A percentile compares a stretch with the other conserved stretches of the same genome.
phyloP scores from a whole-genome alignment of 371 early-diverging fungal species.

The Basidiobolus meristosporus region DNA sequence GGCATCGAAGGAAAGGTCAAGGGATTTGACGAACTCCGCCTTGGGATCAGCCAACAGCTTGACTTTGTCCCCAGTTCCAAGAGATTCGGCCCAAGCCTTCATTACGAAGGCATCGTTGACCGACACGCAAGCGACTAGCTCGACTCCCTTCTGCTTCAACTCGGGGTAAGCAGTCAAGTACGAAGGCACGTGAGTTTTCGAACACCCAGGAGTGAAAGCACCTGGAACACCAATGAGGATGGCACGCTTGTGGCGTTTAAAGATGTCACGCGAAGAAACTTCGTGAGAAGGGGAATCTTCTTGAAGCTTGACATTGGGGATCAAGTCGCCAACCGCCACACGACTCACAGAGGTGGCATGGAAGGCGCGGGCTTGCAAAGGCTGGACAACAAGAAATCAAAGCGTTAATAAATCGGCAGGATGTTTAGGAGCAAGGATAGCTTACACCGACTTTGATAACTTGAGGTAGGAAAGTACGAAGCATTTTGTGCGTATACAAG shows the following conservation, averaged over 20 bases:
- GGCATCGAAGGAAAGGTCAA: conserved; percentile 42
- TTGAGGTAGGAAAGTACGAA: no score
- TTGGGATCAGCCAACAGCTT: conserved; percentile 41
- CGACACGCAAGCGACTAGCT: conserved; percentile 35
- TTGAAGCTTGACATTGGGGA: no score
- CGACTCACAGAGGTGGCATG: no score
- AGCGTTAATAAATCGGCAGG: no score
- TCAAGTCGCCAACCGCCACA: no score
- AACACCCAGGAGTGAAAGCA: conserved; percentile 44
- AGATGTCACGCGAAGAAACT: conserved; percentile 16
- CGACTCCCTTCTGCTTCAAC: conserved; percentile 37
- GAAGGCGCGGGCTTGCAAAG: no score
- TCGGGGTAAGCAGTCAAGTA: conserved; percentile 31
- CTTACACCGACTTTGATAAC: no score
- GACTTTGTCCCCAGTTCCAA: conserved; percentile 15
- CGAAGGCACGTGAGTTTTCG: conserved; percentile 45
- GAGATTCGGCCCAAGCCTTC: conserved; percentile 41
- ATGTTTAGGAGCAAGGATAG: no score
- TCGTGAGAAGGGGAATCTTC: conserved; percentile 21
- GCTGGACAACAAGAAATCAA: no score
- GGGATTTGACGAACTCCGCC: conserved; percentile 33
- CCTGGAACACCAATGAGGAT: conserved; percentile 34
- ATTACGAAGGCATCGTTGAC: conserved; percentile 58
- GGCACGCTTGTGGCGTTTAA: conserved; percentile 18
- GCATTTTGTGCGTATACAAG: no score